A percentile compares a stretch with the other conserved stretches of the same genome.
These are phyloP conservation scores for Umbelopsis sp. DNA, from an alignment of 192 early-diverging fungal species.

Conservation along the genomic window DNA sequence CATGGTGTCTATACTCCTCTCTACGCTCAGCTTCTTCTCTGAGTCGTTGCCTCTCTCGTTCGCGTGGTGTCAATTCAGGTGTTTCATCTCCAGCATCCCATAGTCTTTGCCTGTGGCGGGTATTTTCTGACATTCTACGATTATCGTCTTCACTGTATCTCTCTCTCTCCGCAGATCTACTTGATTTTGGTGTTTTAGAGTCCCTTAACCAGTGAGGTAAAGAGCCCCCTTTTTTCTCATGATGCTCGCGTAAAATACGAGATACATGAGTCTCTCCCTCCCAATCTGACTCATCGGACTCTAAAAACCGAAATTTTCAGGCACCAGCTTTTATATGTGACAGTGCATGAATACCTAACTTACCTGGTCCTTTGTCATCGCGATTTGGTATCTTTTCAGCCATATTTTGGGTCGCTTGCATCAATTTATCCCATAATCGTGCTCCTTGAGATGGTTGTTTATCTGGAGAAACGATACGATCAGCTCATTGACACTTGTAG, in stretches of 20 bases:
- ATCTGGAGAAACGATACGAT: not conserved
- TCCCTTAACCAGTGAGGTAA: conserved; percentile 36
- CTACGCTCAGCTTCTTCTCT: conserved; percentile 3
- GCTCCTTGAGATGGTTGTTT: conserved; percentile 17
- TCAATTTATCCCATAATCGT: conserved; percentile 35
- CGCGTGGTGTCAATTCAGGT: not conserved
- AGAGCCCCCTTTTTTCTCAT: conserved; percentile 49
- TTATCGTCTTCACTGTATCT: conserved; percentile 1
- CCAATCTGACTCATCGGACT: conserved; percentile 59
- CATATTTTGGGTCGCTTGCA: conserved; percentile 35
- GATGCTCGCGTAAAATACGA: conserved; percentile 52
- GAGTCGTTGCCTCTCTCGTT: conserved; percentile 3
- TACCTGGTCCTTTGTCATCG: conserved; percentile 40
- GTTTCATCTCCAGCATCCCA: conserved; percentile 11
- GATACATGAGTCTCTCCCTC: conserved; percentile 61
- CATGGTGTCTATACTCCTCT: not conserved
- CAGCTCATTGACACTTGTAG: not conserved
- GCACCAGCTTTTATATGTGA: not conserved
- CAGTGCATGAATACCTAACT: not conserved
- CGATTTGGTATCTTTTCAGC: conserved; percentile 10
- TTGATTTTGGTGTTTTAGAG: not conserved
- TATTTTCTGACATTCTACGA: conserved; percentile 8
- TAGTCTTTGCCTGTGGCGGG: not conserved
- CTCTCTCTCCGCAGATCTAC: not conserved
- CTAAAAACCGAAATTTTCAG: conserved; percentile 30